Base-by-base conservation (phyloP, 495 filamentous ascomycete species). In the Pyronema domesticum region DNA sequence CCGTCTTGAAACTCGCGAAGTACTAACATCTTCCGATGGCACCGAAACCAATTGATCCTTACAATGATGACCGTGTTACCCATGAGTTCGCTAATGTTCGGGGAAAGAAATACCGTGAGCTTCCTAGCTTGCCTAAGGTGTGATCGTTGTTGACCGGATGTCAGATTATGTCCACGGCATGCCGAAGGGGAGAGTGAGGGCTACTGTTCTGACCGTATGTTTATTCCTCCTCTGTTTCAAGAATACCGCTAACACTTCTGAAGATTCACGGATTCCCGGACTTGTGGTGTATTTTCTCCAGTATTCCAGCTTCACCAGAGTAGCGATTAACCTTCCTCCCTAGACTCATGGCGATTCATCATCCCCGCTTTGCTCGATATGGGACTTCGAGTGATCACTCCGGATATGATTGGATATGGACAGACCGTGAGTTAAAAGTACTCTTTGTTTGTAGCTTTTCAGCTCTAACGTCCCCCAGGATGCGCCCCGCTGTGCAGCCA, bases 361-460 rank as follows among this genome's bases (percentile, higher is more conserved):
- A 86, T 95, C 62, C 86, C 86, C 7, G 69, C 77, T 66, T 71
- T 93, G n/a, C 57, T 83, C 3, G 71, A 78, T 11, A 69, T 79
- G 63, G 80, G 80, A 7, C 72, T 86, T 46, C 74, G 80, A 39
- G 81, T 91, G 37, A 75, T 93, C 40, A 82, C 76, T 11, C 83
- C 86, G 3, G 85, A 93, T 64, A 76, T 85, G 69, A 76, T 93
- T 46, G 86, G 87, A 54, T 94, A 83, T 60, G 83, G 83, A n/a
- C 70, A 74, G 53, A 88, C 83, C 14, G 81, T 84, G 65, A 46
- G 71, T 17, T 13, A 2, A 13, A 42, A 13, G 39, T 42, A 2
- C 39, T 17, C 15, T 42, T 42, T 1, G 39, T 1, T 42, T 42
- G 15, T 13, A 42, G 15, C 6, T 42, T 42, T 42, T 3, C 1